Evolutionary conservation across 2,329 filamentous ascomycete genomes (phyloP).

Genomic region (Diaporthe sp.): DNA sequence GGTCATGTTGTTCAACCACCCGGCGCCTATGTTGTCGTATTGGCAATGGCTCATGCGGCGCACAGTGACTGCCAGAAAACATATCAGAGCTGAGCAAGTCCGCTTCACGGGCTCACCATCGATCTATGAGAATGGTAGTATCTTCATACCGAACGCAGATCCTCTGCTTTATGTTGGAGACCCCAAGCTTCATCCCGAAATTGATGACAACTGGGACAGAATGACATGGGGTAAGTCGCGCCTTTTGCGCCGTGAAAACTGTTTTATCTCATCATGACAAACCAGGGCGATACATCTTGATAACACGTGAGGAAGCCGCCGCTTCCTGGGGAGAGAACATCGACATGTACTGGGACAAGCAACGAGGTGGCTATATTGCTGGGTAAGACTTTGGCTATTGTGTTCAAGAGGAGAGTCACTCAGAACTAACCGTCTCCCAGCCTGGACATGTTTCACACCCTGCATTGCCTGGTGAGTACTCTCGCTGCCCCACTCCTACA

Average conservation of each 20-base stretch:
- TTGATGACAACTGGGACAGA: not conserved
- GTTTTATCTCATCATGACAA: not conserved
- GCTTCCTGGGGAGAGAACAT: not conserved
- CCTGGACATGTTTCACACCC: not conserved
- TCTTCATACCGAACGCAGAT: not conserved
- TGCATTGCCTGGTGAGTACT: constrained; percentile 1
- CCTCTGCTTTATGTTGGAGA: not conserved
- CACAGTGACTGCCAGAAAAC: not conserved
- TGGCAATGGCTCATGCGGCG: not conserved
- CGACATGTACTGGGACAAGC: not conserved
- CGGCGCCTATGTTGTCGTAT: not conserved
- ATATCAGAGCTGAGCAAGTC: not conserved
- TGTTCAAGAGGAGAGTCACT: not conserved
- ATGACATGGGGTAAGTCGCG: not conserved
- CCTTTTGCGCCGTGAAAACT: not conserved
- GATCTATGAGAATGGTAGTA: not conserved
- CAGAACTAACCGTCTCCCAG: not conserved
- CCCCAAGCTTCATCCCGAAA: not conserved
- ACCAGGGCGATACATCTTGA: not conserved
- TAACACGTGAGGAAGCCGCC: constrained; percentile 4
- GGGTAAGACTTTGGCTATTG: not conserved
- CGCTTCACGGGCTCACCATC: not conserved
- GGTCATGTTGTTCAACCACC: not conserved
- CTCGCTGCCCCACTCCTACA: too few species aligned
- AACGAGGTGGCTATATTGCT: constrained; percentile 22